Evolutionary conservation across 768 basidiomycete genomes (phyloP).

Genomic region (Polyporus arcularius): DNA sequence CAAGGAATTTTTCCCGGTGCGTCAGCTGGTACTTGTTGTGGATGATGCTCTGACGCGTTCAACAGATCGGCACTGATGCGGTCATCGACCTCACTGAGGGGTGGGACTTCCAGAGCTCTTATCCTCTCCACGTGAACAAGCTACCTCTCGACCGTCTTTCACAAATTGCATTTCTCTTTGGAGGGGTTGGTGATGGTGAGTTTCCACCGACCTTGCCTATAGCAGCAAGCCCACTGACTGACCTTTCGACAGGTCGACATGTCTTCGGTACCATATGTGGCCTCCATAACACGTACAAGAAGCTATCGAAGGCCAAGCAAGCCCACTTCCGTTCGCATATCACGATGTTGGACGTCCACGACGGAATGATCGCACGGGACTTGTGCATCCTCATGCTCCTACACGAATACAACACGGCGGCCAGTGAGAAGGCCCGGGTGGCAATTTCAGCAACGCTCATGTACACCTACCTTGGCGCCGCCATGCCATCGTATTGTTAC

Average conservation of each 20-base stretch:
- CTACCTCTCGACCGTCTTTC: background rate
- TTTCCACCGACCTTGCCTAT: background rate
- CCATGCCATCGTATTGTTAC: constrained; percentile 8
- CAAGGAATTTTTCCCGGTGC: background rate
- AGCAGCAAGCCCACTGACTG: too few species aligned
- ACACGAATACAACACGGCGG: background rate
- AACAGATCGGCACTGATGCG: constrained; percentile 10
- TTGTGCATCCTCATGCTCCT: constrained; percentile 13
- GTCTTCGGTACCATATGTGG: constrained; percentile 10
- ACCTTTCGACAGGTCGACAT: constrained; percentile 1
- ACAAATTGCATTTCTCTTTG: constrained; percentile 14
- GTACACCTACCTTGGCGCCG: constrained; percentile 5
- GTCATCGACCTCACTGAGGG: constrained; percentile 6
- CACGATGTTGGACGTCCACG: too few species aligned
- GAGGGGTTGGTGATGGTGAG: constrained; percentile 21
- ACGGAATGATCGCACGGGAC: constrained; percentile 9
- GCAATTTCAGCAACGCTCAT: constrained; percentile 11
- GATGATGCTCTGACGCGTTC: too few species aligned
- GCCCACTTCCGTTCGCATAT: too few species aligned
- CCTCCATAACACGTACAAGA: background rate
- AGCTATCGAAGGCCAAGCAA: too few species aligned
- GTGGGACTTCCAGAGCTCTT: background rate
- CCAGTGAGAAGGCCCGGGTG: background rate
- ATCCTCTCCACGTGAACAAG: background rate
- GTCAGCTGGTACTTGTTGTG: background rate